Evolutionary conservation across 1,139 yeast species (phyloP), one percentile per base, ranked within the genome.

Genomic region (Trichomonascaceae sp.): DNA sequence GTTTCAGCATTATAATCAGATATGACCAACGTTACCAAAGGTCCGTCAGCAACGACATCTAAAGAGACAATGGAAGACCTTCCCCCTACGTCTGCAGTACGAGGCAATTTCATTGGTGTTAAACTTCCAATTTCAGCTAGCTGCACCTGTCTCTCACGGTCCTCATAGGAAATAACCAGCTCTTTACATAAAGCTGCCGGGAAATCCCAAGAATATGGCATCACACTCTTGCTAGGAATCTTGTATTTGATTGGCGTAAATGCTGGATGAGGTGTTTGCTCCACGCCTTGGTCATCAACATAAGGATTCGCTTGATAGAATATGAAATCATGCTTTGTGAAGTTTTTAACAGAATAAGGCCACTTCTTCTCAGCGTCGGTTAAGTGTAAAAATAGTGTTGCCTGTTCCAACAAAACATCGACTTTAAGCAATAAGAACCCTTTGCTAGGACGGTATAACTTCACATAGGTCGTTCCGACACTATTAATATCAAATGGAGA

Each of bases 131-230:
- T 90, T 67, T 93, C 99, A 0, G 96, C 95, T 50, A 95, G 71
- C 64, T 89, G 95, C 18, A 95, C 79, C 41, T 83, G 81, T 57
- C 98, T 77, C 65, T 87, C 93, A 45, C 85, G 77, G 1, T 88
- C 88, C 27, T 68, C 66, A 55, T 84, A 86, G 57, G 91, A 76
- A 30, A 95, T 72, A 2, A 89, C 78, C 39, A 95, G 71, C 64
- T 91, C 96, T 67, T 90, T 91, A 48, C 86, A 80, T 12, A 82
- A 75, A 0, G 96, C 97, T 54, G 95, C 89, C 0, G 99, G 99
- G 70, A 82, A 93, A 67, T 95, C 99, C 89, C 96, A 95, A 0
- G 99, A 90, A 69, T 93, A 95, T 0, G 98, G 97, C 99, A 95
- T 95, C 1, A 89, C 95, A 73, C 96, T 88, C 66, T 82, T 84